Conservation (phyloP, 1,284 basidiomycete genomes). For the Puccinia hordei region DNA sequence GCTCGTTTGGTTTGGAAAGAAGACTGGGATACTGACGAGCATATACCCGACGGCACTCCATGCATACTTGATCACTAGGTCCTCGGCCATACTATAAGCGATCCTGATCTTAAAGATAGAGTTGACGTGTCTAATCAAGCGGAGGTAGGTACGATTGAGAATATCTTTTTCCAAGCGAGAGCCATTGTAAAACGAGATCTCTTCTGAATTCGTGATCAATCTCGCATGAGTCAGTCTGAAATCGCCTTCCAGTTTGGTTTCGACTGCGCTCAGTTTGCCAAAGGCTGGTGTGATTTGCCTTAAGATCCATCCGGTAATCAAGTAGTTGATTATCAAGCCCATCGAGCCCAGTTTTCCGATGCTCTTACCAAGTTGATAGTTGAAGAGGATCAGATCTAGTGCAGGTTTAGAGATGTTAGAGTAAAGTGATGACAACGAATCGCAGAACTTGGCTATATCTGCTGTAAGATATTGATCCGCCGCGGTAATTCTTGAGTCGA, state of each 20-base stretch:
- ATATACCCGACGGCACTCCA: conserved; percentile 89
- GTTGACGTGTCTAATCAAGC: conserved; percentile 83
- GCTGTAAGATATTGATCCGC: conserved; percentile 71
- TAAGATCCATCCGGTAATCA: conserved; percentile 78
- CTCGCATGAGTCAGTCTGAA: conserved; percentile 85
- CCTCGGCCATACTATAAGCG: conserved; percentile 79
- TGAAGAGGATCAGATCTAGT: conserved; percentile 89
- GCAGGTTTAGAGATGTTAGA: conserved; percentile 78
- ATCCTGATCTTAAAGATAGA: conserved; percentile 78
- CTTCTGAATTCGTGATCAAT: conserved; percentile 86
- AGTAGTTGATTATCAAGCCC: conserved; percentile 81
- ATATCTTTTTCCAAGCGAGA: conserved; percentile 81
- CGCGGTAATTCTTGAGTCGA: conserved; percentile 56
- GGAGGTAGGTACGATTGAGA: conserved; percentile 74
- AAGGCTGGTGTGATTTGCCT: conserved; percentile 87
- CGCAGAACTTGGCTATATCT: conserved; percentile 87
- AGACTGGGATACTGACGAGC: conserved; percentile 81
- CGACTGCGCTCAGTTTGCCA: conserved; percentile 83
- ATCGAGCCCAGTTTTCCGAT: conserved; percentile 75
- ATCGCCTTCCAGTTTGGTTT: conserved; percentile 80
- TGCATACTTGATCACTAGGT: conserved; percentile 89
- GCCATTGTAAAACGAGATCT: conserved; percentile 94
- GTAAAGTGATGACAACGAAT: conserved; percentile 82
- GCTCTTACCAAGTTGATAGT: conserved; percentile 81
- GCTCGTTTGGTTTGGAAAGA: conserved; percentile 60